A percentile compares a stretch with the other conserved stretches of the same genome.
Evolutionary conservation across 1,284 basidiomycete genomes (phyloP).

Genomic region (Melampsora larici-populina): DNA sequence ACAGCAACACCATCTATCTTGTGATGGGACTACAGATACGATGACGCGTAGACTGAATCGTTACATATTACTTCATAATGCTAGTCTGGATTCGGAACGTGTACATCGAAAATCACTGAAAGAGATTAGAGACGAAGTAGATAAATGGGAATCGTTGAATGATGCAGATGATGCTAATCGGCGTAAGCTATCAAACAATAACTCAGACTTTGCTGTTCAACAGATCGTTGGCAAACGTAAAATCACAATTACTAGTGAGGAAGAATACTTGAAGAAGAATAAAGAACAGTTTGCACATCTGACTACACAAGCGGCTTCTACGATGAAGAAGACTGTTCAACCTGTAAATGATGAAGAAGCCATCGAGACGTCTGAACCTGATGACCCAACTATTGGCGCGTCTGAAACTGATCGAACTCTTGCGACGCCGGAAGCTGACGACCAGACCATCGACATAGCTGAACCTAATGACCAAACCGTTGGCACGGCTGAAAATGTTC

Average conservation of each 20-base stretch:
- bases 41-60: slow-evolving; percentile 17
- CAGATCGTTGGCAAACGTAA: neutral
- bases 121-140: slow-evolving; percentile 11
- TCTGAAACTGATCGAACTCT: too few species aligned
- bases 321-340: neutral
- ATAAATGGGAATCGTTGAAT: slow-evolving; percentile 37
- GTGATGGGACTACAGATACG: slow-evolving; percentile 2
- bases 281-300: neutral
- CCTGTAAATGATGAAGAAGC: too few species aligned
- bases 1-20: slow-evolving; percentile 13
- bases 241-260: neutral
- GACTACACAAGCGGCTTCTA: neutral
- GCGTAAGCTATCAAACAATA: neutral
- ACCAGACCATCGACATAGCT: too few species aligned
- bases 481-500: too few species aligned
- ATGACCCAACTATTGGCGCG: too few species aligned
- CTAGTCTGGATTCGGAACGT: slow-evolving; percentile 27
- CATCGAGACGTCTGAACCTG: too few species aligned
- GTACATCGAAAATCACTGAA: slow-evolving; percentile 21
- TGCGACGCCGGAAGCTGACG: too few species aligned
- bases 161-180: slow-evolving; percentile 17
- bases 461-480: too few species aligned
- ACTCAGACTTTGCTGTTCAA: slow-evolving; percentile 2
- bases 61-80: slow-evolving; percentile 36
- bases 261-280: neutral